Base-by-base conservation (phyloP, 306 rosid genomes). In the Gynostemma pentaphyllum region DNA sequence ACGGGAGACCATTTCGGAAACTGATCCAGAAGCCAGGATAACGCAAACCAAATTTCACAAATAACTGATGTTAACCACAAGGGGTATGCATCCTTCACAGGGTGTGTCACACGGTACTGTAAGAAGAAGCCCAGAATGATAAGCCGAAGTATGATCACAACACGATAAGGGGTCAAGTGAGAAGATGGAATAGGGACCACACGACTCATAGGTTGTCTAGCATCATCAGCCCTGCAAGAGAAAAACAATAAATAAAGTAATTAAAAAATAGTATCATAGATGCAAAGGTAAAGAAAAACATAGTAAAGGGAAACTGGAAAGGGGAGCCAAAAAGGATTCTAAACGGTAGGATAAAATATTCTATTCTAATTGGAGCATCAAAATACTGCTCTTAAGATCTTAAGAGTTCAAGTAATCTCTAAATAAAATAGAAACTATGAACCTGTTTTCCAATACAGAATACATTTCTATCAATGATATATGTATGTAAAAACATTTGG, bases 21-120 rank as follows among this genome's bases (percentile, higher is more conserved):
- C 84, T 94, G 99, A 94, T 94, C 99, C 78, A 94, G 75, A 59
- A 94, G 80, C 99, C 97, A 94, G 69, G 99, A 94, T 26, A 84
- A 67, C 9, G 99, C 99, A 79, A 94, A 94, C 99, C 99, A 94
- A 68, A 94, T 87, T 83, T 94, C 99, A 88, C 99, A 94, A 74
- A 94, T 94, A 80, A 94, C 87, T 66, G 99, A 94, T 70, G 77
- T 85, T 74, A 94, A 39, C 99, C 99, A 94, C 62, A 94, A 68
- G 4, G 94, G 82, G 64, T 94, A 94, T 32, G 99, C 99, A 75
- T 86, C 87, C 66, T 83, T 86, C 81, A 94, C 97, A 1, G 99
- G 99, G 73, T 94, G 97, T 72, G 99, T 86, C 47, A 74, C 84
- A 69, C 99, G 99, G 73, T 94, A 94, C 78, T 94, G 99, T 62